Percentiles rank a stretch among this genome's conserved stretches.
Evolutionary conservation across 2,329 filamentous ascomycete species (phyloP).

Genomic region (Sphaceloma murrayae): DNA sequence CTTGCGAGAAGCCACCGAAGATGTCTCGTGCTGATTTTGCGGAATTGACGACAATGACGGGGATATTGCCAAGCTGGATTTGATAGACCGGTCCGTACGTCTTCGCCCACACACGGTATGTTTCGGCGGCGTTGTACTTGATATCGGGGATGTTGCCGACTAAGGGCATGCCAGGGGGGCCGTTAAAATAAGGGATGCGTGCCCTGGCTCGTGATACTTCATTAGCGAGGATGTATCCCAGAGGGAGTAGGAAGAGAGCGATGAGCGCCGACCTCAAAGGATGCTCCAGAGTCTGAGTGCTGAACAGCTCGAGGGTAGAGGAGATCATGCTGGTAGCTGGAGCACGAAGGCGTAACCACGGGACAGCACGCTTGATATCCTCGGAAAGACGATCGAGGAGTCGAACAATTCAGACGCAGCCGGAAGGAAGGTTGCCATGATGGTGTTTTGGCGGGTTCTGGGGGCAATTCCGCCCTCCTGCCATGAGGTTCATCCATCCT

Average conservation of each 20-base stretch:
- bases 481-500: too few species aligned
- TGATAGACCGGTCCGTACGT: slow-evolving; percentile 37
- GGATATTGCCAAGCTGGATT: slow-evolving; percentile 39
- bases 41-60: slow-evolving; percentile 37
- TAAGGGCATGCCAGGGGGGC: slow-evolving; percentile 32
- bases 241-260: slow-evolving; percentile 24
- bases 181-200: slow-evolving; percentile 32
- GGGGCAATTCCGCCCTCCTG: too few species aligned
- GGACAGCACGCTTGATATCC: too few species aligned
- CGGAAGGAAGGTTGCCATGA: too few species aligned
- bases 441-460: too few species aligned
- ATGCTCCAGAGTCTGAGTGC: slow-evolving; percentile 16
- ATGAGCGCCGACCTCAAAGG: slow-evolving; percentile 16
- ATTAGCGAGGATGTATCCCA: slow-evolving; percentile 31
- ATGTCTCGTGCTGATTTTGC: slow-evolving; percentile 34
- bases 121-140: slow-evolving; percentile 35
- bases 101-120: slow-evolving; percentile 36
- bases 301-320: slow-evolving; percentile 16
- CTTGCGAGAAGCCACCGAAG: slow-evolving; percentile 35
- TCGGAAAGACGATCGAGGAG: too few species aligned
- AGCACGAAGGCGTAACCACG: not conserved
- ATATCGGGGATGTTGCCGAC: slow-evolving; percentile 37
- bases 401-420: too few species aligned
- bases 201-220: slow-evolving; percentile 30
- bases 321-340: slow-evolving; percentile 19